Conservation (phyloP, 371 early-diverging fungal species). For the Rhizopus sp. region DNA sequence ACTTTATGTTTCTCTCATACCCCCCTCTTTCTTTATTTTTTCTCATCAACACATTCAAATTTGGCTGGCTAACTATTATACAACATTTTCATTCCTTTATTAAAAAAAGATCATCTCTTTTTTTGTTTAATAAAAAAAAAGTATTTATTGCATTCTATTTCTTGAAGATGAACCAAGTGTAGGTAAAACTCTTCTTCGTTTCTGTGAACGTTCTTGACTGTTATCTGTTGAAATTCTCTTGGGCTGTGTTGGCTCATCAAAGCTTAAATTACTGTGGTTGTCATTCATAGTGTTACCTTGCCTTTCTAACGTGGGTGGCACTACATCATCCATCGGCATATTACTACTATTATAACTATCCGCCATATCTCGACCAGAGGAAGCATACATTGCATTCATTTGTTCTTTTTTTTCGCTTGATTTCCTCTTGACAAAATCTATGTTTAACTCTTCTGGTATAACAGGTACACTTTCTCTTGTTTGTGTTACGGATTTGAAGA, state of each 20-base stretch:
- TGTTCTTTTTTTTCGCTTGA: constrained; percentile 16
- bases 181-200: constrained; percentile 4
- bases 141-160: constrained; percentile 1
- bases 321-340: constrained; percentile 5
- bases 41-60: background rate
- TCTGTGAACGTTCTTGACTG: background rate
- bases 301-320: constrained; percentile 14
- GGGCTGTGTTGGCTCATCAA: background rate
- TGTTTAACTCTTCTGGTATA: constrained; percentile 13
- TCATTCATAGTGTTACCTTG: constrained; percentile 17
- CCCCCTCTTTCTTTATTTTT: background rate
- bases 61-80: background rate
- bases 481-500: constrained; percentile 18
- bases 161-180: background rate
- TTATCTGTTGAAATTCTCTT: background rate
- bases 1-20: too few species aligned
- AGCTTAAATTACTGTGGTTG: constrained; percentile 6
- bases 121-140: background rate
- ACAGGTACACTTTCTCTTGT: constrained; percentile 7
- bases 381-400: background rate
- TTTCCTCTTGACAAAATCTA: constrained; percentile 22
- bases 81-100: background rate
- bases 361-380: background rate
- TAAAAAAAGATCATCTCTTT: background rate
- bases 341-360: background rate